Evolutionary conservation across 2,329 filamentous ascomycete genomes (phyloP).

Genomic region (Phyllosticta paracitricarpa): DNA sequence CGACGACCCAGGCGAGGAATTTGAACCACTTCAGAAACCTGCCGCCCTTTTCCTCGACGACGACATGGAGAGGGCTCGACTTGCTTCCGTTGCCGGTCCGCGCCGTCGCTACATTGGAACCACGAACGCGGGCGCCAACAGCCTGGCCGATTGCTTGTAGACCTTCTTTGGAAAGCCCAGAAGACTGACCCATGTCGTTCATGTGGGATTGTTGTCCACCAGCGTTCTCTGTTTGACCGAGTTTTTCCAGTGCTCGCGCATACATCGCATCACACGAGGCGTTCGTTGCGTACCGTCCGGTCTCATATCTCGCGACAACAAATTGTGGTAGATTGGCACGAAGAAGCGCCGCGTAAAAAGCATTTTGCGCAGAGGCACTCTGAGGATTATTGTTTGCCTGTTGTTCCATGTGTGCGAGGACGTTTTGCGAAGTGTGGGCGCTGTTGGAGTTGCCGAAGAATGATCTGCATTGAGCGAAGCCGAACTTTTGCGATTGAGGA

Average conservation of each 20-base stretch:
- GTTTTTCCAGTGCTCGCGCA: constrained; percentile 57
- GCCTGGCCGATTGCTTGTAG: constrained; percentile 74
- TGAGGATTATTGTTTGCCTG: constrained; percentile 85
- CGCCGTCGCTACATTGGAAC: constrained; percentile 52
- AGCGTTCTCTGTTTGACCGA: constrained; percentile 39
- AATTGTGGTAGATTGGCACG: constrained; percentile 92
- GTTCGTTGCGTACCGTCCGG: constrained; percentile 75
- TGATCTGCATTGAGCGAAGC: constrained; percentile 33
- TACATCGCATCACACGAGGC: constrained; percentile 69
- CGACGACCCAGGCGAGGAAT: constrained; percentile 65
- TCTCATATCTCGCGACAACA: constrained; percentile 80
- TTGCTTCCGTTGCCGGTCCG: constrained; percentile 59
- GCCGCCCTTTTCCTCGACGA: constrained; percentile 82
- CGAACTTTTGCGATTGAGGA: constrained; percentile 22
- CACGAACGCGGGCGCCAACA: constrained; percentile 60
- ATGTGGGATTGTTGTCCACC: constrained; percentile 17
- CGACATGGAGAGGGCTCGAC: constrained; percentile 82
- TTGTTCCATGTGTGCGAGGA: constrained; percentile 79
- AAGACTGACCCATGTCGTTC: constrained; percentile 11
- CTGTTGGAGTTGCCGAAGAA: constrained; percentile 29
- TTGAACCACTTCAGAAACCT: constrained; percentile 86
- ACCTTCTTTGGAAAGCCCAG: constrained; percentile 38
- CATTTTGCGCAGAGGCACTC: constrained; percentile 80
- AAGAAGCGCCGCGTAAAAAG: constrained; percentile 85
- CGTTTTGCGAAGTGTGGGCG: constrained; percentile 36